phyloP scores from a whole-genome alignment of 1,284 basidiomycete species.

The Sporisorium scitamineum region DNA sequence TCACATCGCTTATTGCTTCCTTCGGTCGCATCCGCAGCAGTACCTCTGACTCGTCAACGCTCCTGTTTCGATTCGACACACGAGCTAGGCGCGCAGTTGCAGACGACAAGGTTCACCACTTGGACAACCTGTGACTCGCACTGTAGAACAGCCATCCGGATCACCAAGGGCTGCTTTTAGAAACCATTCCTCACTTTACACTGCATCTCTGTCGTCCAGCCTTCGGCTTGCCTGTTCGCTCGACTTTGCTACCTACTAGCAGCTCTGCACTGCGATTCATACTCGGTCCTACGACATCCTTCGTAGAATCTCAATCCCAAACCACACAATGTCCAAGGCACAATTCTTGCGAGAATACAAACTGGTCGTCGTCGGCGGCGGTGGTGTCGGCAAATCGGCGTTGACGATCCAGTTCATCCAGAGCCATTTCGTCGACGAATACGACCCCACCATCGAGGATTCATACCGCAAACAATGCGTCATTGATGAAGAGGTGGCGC shows the following conservation, averaged over 20 bases:
- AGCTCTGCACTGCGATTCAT: neutral
- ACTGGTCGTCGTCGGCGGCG: constrained; percentile 91
- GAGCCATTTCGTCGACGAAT: constrained; percentile 96
- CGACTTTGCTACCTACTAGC: neutral
- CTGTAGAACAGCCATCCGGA: neutral
- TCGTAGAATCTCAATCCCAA: neutral
- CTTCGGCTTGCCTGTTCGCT: too few relatives aligned
- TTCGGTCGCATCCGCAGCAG: neutral
- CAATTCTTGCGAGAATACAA: constrained; percentile 72
- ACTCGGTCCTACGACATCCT: neutral
- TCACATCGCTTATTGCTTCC: neutral
- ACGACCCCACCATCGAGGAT: constrained; percentile 93
- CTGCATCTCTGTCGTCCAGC: neutral
- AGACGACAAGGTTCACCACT: neutral
- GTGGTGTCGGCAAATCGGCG: constrained; percentile 96
- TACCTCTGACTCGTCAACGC: neutral
- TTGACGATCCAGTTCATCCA: constrained; percentile 96
- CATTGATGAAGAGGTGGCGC: constrained; percentile 96
- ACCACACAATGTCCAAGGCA: constrained; percentile 73
- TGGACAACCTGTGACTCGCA: neutral
- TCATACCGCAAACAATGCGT: constrained; percentile 70
- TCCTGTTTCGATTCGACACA: neutral
- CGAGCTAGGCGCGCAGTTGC: neutral
- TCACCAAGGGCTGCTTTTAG: neutral
- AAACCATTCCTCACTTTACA: neutral